Evolutionary conservation across 2,329 filamentous ascomycete genomes (phyloP), one percentile per base, ranked within the genome.

Genomic region (Colletotrichum cuscutae): DNA sequence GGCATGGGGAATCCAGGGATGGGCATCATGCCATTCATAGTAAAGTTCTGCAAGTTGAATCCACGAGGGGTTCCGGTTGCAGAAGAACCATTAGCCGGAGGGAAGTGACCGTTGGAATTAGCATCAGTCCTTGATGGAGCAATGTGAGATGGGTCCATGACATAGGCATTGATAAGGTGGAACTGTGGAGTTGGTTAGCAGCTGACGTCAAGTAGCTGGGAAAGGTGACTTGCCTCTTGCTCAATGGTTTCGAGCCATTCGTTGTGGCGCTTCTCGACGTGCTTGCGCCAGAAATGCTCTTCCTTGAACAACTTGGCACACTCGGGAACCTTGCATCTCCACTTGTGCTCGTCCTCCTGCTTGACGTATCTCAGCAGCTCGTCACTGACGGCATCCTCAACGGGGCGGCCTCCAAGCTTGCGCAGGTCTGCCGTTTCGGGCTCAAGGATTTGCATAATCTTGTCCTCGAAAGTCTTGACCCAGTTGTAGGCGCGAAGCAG

Each of bases 381-480:
- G 53, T 97, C 95, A 75, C 95, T 92, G 7, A 98, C 79, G 1
- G 94, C 95, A 76, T 98, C 95, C 4, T 98, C 95, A 0, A 95
- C 85, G 1, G 93, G 90, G 80, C 95, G 95, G 22, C 97, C 97
- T 62, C 97, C 97, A 30, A 98, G 89, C 84, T 98, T 98, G 81
- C 92, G 92, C 54, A 98, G 86, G 79, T 98, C 95, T 28, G 94
- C 93, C 62, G 92, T 91, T 67, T 97, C 94, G 0, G 97, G 97
- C 76, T 98, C 96, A 15, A 99, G 88, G 59, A 98, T 93, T 81
- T 98, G 95, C 80, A 94, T 87, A 64, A 99, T 89, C 85, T 99
- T 99, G 80, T 99, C 97, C 80, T 99, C 97, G 78, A 98, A 99
- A 0, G 97, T 98, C 86, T 94, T 97, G 73, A 99, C 97, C 97